Evolutionary conservation across 2,329 filamentous ascomycete species (phyloP).

Genomic region (Fusarium albosuccineum): DNA sequence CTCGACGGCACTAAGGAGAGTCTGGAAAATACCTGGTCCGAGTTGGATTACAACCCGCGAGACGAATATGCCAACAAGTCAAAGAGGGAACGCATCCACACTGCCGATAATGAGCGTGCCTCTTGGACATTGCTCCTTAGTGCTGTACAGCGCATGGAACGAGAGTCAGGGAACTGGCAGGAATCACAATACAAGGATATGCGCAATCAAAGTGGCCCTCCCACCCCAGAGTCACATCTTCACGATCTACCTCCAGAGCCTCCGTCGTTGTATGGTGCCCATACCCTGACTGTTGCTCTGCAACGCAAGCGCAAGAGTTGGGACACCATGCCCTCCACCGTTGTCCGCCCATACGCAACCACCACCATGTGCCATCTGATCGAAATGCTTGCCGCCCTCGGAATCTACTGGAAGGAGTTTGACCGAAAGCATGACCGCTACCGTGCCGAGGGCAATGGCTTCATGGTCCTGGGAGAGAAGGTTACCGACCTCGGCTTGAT

Average conservation of each 20-base stretch:
- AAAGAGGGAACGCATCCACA: constrained; percentile 59
- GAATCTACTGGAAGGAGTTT: constrained; percentile 71
- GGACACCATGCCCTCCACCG: constrained; percentile 64
- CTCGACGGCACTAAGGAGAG: constrained; percentile 56
- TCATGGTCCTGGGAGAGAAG: constrained; percentile 61
- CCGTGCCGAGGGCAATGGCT: constrained; percentile 68
- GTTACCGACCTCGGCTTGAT: constrained; percentile 65
- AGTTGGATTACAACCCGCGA: constrained; percentile 48
- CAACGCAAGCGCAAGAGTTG: constrained; percentile 63
- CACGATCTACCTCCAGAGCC: constrained; percentile 42
- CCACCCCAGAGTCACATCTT: constrained; percentile 18
- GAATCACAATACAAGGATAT: constrained; percentile 46
- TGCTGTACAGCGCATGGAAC: constrained; percentile 64
- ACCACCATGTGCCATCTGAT: constrained; percentile 68
- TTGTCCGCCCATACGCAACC: constrained; percentile 65
- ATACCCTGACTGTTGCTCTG: constrained; percentile 60
- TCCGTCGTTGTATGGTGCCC: constrained; percentile 46
- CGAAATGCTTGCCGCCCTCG: constrained; percentile 66
- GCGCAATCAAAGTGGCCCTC: constrained; percentile 44
- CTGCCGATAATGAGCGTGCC: constrained; percentile 68
- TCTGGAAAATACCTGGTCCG: constrained; percentile 51
- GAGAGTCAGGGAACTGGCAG: constrained; percentile 62
- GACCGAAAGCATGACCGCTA: constrained; percentile 64
- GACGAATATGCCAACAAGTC: constrained; percentile 44
- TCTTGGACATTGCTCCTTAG: constrained; percentile 67